A percentile compares a stretch with the other conserved stretches of the same genome.
Conservation (phyloP, 2,329 filamentous ascomycete genomes). For the Claviceps arundinis region DNA sequence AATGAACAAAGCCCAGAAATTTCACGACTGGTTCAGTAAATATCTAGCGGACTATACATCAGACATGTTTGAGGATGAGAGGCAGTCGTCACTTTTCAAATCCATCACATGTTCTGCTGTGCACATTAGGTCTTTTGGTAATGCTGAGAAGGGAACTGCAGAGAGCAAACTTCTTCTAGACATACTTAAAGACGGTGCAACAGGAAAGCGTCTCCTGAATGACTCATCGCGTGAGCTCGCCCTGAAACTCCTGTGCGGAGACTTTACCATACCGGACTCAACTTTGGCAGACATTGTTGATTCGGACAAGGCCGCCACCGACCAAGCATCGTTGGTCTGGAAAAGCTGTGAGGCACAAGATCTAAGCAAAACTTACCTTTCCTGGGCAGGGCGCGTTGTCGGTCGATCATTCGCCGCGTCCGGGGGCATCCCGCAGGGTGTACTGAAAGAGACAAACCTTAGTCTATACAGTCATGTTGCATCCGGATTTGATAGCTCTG, state of each 20-base stretch:
- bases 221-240: constrained; percentile 55
- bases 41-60: constrained; percentile 54
- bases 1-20: constrained; percentile 59
- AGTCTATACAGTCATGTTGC: constrained; percentile 34
- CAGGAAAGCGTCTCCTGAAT: constrained; percentile 51
- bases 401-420: constrained; percentile 72
- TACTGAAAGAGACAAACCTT: constrained; percentile 47
- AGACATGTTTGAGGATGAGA: constrained; percentile 31
- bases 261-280: constrained; percentile 48
- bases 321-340: constrained; percentile 57
- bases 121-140: constrained; percentile 53
- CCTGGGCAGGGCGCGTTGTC: constrained; percentile 77
- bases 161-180: constrained; percentile 72
- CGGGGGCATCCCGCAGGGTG: constrained; percentile 49
- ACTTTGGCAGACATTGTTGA: constrained; percentile 50
- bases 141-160: constrained; percentile 53
- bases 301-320: constrained; percentile 48
- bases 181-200: constrained; percentile 60
- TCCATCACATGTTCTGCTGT: constrained; percentile 57
- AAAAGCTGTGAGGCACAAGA: constrained; percentile 55
- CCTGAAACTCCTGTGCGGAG: constrained; percentile 58
- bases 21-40: constrained; percentile 65
- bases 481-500: constrained; percentile 41
- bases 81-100: constrained; percentile 44
- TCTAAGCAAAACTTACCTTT: constrained; percentile 54